Conservation (phyloP, 768 basidiomycete genomes). For the Tremella mesenterica region DNA sequence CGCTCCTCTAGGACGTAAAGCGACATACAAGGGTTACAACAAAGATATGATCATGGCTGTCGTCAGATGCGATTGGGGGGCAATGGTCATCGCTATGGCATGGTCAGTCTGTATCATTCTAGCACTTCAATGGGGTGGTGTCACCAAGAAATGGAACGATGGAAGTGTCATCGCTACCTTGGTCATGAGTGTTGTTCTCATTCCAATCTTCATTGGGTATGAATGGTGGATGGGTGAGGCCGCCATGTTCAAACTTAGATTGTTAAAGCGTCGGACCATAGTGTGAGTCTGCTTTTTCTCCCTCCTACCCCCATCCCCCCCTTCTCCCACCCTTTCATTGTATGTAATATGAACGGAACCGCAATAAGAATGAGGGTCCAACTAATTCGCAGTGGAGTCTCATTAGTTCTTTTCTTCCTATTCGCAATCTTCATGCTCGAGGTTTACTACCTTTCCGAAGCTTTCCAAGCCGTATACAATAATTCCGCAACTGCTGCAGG, state of each 20-base stretch:
- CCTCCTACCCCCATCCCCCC: background rate
- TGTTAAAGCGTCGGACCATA: constrained; percentile 43
- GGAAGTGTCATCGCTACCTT: constrained; percentile 46
- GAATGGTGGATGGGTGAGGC: constrained; percentile 38
- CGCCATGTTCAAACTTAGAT: constrained; percentile 47
- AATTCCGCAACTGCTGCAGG: constrained; percentile 41
- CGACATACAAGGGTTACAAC: constrained; percentile 35
- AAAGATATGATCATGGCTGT: constrained; percentile 35
- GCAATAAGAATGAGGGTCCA: constrained; percentile 1
- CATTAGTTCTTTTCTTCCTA: constrained; percentile 36
- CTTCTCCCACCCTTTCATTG: background rate
- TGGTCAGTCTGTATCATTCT: constrained; percentile 39
- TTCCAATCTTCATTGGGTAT: constrained; percentile 44
- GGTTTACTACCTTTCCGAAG: constrained; percentile 40
- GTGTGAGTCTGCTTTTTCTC: constrained; percentile 16
- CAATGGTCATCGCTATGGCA: constrained; percentile 24
- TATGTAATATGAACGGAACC: background rate
- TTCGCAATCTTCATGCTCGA: constrained; percentile 40
- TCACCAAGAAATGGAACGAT: constrained; percentile 49
- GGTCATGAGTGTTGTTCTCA: constrained; percentile 37
- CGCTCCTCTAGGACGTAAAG: constrained; percentile 33
- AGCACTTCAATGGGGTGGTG: constrained; percentile 41
- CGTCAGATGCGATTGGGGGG: constrained; percentile 39
- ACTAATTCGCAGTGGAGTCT: constrained; percentile 26
- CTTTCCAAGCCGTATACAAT: constrained; percentile 41